Conservation (phyloP, 1,139 yeast genomes). For the Meyerozyma athensensis region DNA sequence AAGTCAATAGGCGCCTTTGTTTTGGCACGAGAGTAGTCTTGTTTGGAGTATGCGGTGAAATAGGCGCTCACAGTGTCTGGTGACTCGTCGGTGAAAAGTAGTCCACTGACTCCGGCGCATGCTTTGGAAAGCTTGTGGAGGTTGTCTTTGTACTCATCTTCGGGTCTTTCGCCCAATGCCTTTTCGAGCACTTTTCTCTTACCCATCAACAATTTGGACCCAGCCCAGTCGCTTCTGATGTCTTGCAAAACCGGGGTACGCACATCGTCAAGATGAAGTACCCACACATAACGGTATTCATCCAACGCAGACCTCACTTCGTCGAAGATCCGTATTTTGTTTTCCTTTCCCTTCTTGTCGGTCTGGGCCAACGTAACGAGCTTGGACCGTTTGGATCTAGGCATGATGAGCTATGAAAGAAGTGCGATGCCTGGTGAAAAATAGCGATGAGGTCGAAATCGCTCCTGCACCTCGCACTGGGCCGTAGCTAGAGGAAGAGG, state of each 20-base stretch:
- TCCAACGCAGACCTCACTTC: slow-evolving; percentile 84
- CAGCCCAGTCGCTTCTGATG: slow-evolving; percentile 87
- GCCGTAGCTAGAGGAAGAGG: neutral
- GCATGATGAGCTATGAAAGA: slow-evolving; percentile 47
- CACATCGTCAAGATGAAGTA: slow-evolving; percentile 82
- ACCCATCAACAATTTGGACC: slow-evolving; percentile 84
- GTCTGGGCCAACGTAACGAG: slow-evolving; percentile 94
- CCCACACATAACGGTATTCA: slow-evolving; percentile 73
- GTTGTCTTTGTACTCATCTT: slow-evolving; percentile 86
- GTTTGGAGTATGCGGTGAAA: slow-evolving; percentile 70
- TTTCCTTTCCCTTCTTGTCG: slow-evolving; percentile 91
- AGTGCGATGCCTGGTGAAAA: slow-evolving; percentile 3
- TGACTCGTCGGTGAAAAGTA: slow-evolving; percentile 81
- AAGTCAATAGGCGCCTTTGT: slow-evolving; percentile 78
- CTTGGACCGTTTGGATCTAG: slow-evolving; percentile 92
- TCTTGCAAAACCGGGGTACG: slow-evolving; percentile 95
- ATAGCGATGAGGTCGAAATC: slow-evolving; percentile 4
- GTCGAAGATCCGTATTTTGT: slow-evolving; percentile 85
- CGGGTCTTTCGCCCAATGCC: slow-evolving; percentile 82
- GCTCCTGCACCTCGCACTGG: neutral
- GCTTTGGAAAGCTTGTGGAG: slow-evolving; percentile 61
- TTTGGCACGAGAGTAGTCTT: slow-evolving; percentile 89
- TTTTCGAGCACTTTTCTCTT: slow-evolving; percentile 90
- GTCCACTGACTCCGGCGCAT: slow-evolving; percentile 73
- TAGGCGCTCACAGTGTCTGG: slow-evolving; percentile 82